Base-by-base conservation (phyloP, 176 grass and related monocot genomes). In the Calamus simplicifolius region DNA sequence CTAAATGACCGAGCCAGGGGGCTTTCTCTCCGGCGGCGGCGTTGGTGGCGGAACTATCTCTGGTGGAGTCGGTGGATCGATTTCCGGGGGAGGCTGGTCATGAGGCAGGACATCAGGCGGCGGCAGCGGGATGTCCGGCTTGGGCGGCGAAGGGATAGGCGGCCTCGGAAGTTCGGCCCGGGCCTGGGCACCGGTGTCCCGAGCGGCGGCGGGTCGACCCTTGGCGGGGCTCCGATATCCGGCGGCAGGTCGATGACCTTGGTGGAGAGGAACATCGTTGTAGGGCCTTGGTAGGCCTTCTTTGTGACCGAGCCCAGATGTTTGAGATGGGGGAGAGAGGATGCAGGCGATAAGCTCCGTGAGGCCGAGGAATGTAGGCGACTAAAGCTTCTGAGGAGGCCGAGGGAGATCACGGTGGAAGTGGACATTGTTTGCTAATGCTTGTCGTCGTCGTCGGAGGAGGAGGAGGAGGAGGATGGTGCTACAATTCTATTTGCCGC, bases 91-190 rank as follows among this genome's bases (percentile, higher is more conserved):
- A 18, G 68, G 76, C 2, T 62, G 38, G 1, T n/a, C n/a, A n/a
- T 29, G 58, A n/a, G 67, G 60, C 29, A 74, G 48, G 13, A 80
- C 35, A 29, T 93, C 80, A 0, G 85, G 27, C 18, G 82, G 82
- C 62, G 74, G 57, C 43, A 2, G 3, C 5, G 85, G 89, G 30
- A 95, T 54, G 69, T 89, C 82, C n/a, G 85, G 90, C 50, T 2
- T 48, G 1, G 64, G 58, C 3, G 79, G 82, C 27, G 85, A 80
- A 14, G 85, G 89, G 50, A 95, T 65, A 16, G 81, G 67, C 5
- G 79, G 69, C 6, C 68, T 43, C 5, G 89, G 17, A 54, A 56
- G 68, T 95, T 82, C 3, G 85, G 90, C 0, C 66, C 54, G 0
- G 82, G 81, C 8, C 0, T 56, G 14, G 83, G 82, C 7, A 35